Base-by-base conservation (phyloP, 306 rosid species). In the Echinosophora koreensis region DNA sequence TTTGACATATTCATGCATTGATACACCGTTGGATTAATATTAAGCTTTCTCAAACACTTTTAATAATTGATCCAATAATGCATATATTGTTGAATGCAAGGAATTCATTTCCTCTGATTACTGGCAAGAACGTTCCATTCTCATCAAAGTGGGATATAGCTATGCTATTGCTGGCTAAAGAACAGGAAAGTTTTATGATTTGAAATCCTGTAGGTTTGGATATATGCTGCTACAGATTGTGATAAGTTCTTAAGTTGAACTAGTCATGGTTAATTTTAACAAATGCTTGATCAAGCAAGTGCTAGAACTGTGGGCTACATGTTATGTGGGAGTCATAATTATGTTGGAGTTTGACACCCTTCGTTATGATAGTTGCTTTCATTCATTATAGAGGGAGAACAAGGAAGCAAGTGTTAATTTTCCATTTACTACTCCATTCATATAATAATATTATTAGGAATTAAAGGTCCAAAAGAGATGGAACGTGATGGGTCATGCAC, bases 301-400 rank as follows among this genome's bases (percentile, higher is more conserved):
- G 82, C 59, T 54, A 13, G 63, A 30, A 76, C 70, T 63, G 41
- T 69, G 27, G n/a, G 74, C n/a, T 16, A 4, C 66, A 27, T 67
- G 54, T 39, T 49, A 55, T 68, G 69, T 77, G 73, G 70, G n/a
- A 46, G 22, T 13, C 50, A 49, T 44, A 71, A 66, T 77, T 57
- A 80, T 72, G 39, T 0, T n/a, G 2, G 5, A 35, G 69, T 56
- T 57, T 50, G 79, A 58, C 61, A 30, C 55, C 22, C 4, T 30
- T 66, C 69, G 15, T 50, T 38, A 17, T 72, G 82, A 35, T 65
- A 58, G 72, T 77, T 82, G 44, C 77, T 73, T 66, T 66, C 56
- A 65, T 77, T 47, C 52, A 65, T 70, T 47, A 46, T 60, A 42
- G 14, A 42, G 49, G 34, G 32, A 35, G 32, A 56, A 44, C 37